Evolutionary conservation across 2,329 filamentous ascomycete species (phyloP), one percentile per base, ranked within the genome.

Genomic region (Curvularia sp.): DNA sequence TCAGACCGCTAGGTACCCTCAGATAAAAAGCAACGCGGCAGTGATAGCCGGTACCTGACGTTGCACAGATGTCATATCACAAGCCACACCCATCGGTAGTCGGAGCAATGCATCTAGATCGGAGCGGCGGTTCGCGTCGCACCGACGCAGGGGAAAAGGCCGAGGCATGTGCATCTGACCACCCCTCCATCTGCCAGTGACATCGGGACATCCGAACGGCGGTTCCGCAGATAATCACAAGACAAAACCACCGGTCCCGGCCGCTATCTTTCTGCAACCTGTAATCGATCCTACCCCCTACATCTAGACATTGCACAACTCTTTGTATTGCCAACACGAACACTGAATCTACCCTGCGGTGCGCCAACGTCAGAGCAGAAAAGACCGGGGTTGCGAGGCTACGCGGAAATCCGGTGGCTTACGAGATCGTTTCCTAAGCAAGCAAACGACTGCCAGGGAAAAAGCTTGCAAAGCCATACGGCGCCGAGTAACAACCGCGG

Each of bases 121-220:
- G 43, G 52, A 38, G 25, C 51, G 53, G 58, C 28, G 32, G 23
- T 43, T 34, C 32, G 41, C 28, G 18, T 52, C 28, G 49, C 45
- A 21, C 52, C 57, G 57, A 59, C 39, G 53, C 57, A 65, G 60
- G 62, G 56, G 39, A 38, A 27, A 51, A 43, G 48, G 49, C 62
- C 55, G 57, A 59, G 60, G 60, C 49, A 48, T 43, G 38, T 49
- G 47, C 47, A 49, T 49, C 34, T 49, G 42, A 55, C 39, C 57
- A 57, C 62, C 52, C 43, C 50, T 49, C 51, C 36, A 59, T 38
- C 34, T 38, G 32, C 49, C 52, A 39, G 57, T 60, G 49, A 57
- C 49, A 34, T 49, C 47, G 47, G 47, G 32, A 49, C 53, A 18
- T 46, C 15, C 51, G 48, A 48, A 46, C 45, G 53, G 53, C 59